Conservation (phyloP, 164 flowering plant genomes). For the Chloranthus sessilifolius region DNA sequence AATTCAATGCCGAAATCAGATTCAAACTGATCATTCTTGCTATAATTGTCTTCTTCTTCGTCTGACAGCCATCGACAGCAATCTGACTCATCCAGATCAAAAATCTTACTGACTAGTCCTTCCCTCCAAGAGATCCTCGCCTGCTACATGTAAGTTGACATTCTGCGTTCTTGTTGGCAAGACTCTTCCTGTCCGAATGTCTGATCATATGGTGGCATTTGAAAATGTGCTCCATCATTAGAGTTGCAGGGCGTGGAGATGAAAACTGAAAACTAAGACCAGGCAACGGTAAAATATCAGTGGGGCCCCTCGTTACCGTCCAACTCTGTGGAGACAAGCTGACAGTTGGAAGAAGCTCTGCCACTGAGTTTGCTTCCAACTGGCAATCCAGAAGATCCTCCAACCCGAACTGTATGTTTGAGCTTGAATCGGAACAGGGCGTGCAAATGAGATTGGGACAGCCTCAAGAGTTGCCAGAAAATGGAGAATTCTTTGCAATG, state of each 20-base stretch:
- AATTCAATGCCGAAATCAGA: conserved; percentile 13
- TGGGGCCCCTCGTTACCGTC: conserved; percentile 25
- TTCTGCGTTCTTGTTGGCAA: conserved; percentile 16
- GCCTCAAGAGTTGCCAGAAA: conserved; percentile 37
- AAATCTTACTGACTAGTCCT: conserved; percentile 42
- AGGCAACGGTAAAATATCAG: conserved; percentile 20
- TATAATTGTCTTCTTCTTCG: conserved; percentile 41
- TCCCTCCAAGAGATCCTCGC: conserved; percentile 85
- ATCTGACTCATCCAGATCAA: conserved; percentile 76
- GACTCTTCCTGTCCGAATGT: not conserved
- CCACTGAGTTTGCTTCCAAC: conserved; percentile 28
- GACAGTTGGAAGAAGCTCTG: conserved; percentile 21
- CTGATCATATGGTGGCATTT: conserved; percentile 21
- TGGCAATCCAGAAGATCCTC: conserved; percentile 11
- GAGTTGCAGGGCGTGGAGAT: conserved; percentile 28
- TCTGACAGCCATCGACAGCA: conserved; percentile 68
- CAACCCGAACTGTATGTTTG: conserved; percentile 15
- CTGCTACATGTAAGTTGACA: conserved; percentile 34
- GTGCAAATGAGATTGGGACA: conserved; percentile 63
- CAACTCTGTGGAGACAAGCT: conserved; percentile 32
- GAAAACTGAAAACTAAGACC: conserved; percentile 43
- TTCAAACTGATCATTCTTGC: conserved; percentile 5
- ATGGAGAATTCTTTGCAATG: conserved; percentile 30
- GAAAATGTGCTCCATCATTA: conserved; percentile 22
- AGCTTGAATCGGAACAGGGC: conserved; percentile 58